A percentile compares a stretch with the other conserved stretches of the same genome.
These are phyloP conservation scores for Xylaria sp. DNA, from an alignment of 2,329 filamentous ascomycete species.

Conservation along the genomic window DNA sequence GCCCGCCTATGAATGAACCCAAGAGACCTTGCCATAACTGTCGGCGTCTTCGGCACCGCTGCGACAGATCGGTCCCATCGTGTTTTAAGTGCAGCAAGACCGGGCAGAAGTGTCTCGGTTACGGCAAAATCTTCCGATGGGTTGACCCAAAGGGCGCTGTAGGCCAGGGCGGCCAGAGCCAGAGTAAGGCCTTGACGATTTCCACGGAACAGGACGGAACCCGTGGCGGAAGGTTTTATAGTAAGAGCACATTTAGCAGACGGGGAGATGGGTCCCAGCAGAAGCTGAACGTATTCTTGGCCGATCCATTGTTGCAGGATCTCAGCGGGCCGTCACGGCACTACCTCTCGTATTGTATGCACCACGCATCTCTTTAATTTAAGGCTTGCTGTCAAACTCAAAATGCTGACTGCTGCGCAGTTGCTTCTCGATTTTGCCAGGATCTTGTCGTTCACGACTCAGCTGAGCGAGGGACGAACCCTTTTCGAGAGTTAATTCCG, in stretches of 20 bases:
- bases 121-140: constrained; percentile 70
- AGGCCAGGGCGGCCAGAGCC: constrained; percentile 54
- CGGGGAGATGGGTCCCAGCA: constrained; percentile 12
- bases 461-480: constrained; percentile 53
- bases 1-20: constrained; percentile 38
- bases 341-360: constrained; percentile 63
- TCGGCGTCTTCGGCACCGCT: constrained; percentile 68
- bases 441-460: constrained; percentile 63
- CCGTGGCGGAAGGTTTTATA: not conserved
- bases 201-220: constrained; percentile 11
- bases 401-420: constrained; percentile 33
- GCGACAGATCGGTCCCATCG: constrained; percentile 67
- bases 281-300: constrained; percentile 48
- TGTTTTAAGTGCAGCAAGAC: constrained; percentile 68
- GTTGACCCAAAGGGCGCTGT: constrained; percentile 62
- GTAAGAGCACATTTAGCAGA: not conserved
- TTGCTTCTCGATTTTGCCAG: constrained; percentile 56
- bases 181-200: constrained; percentile 24
- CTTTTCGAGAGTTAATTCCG: constrained; percentile 60
- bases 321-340: constrained; percentile 57
- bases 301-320: constrained; percentile 66
- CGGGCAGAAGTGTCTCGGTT: constrained; percentile 69
- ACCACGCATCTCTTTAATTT: not conserved
- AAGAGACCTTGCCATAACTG: constrained; percentile 70
- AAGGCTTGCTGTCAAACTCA: not conserved